Evolutionary conservation across 495 filamentous ascomycete species (phyloP).

Genomic region (Glarea lozoyensis): DNA sequence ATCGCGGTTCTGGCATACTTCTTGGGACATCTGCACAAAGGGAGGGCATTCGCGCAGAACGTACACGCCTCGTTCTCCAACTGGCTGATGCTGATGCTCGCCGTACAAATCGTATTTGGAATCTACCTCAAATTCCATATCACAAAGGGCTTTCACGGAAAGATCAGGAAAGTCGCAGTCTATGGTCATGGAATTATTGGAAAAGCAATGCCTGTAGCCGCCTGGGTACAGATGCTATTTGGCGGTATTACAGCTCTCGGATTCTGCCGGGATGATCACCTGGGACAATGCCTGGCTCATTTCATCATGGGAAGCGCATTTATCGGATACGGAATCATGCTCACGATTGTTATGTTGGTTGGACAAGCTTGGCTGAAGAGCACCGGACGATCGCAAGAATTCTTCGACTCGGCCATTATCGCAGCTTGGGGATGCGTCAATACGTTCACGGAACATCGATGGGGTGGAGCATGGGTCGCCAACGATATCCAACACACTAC

Average conservation of each 20-base stretch:
- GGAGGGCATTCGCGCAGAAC: conserved; percentile 78
- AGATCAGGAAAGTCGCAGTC: conserved; percentile 64
- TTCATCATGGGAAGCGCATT: conserved; percentile 99
- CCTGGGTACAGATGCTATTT: conserved; percentile 95
- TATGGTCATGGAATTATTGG: conserved; percentile 72
- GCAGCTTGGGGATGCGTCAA: conserved; percentile 93
- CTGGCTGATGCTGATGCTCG: conserved; percentile 67
- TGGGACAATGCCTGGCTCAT: conserved; percentile 90
- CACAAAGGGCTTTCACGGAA: conserved; percentile 69
- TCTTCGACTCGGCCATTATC: conserved; percentile 90
- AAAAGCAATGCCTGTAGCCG: conserved; percentile 75
- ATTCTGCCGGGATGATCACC: conserved; percentile 88
- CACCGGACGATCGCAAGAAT: conserved; percentile 87
- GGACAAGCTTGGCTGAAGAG: conserved; percentile 81
- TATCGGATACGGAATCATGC: conserved; percentile 82
- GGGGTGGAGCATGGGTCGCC: conserved; percentile 82
- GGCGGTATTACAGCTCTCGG: conserved; percentile 88
- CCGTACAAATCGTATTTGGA: conserved; percentile 69
- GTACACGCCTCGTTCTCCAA: conserved; percentile 76
- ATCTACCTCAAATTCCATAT: conserved; percentile 86
- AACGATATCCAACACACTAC: conserved; percentile 96
- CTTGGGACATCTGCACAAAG: conserved; percentile 83
- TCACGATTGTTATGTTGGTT: conserved; percentile 79
- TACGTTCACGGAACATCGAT: conserved; percentile 95
- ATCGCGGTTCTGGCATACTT: conserved; percentile 81